A percentile compares a stretch with the other conserved stretches of the same genome.
phyloP scores from a whole-genome alignment of 495 filamentous ascomycete genomes.

The Terfezia boudieri region DNA sequence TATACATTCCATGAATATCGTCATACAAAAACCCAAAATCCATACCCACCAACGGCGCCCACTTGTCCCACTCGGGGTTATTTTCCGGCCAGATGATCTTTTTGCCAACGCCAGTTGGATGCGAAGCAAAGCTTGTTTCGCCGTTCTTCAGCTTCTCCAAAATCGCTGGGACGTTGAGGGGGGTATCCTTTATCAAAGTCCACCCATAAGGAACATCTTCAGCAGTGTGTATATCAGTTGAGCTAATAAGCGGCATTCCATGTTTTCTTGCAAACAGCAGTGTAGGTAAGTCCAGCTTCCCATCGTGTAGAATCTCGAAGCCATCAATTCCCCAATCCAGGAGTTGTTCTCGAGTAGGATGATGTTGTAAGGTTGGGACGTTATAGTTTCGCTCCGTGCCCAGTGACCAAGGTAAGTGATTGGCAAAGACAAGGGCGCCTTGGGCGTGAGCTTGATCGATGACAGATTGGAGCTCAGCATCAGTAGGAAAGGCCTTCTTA shows the following conservation, averaged over 20 bases:
- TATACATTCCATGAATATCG: background rate
- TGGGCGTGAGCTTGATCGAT: background rate
- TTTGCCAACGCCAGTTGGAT: background rate
- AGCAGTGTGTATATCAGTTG: background rate
- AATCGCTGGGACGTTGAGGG: background rate
- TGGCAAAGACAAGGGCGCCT: background rate
- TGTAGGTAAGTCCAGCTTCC: background rate
- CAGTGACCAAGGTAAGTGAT: background rate
- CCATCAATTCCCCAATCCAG: background rate
- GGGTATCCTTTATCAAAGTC: background rate
- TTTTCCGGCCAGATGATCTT: background rate
- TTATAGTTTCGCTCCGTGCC: background rate
- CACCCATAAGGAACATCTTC: background rate
- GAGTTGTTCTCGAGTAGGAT: background rate
- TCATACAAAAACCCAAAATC: background rate
- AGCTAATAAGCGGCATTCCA: background rate
- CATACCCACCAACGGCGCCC: background rate
- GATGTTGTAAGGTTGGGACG: background rate
- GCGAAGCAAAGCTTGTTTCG: background rate
- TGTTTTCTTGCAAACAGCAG: background rate
- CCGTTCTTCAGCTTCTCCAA: background rate
- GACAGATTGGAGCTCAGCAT: background rate
- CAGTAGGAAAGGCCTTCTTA: background rate
- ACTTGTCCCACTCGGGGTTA: background rate
- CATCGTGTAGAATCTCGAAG: background rate